Evolutionary conservation across 2,329 filamentous ascomycete species (phyloP), one percentile per base, ranked within the genome.

Genomic region (Talaromyces albobiverticillius): DNA sequence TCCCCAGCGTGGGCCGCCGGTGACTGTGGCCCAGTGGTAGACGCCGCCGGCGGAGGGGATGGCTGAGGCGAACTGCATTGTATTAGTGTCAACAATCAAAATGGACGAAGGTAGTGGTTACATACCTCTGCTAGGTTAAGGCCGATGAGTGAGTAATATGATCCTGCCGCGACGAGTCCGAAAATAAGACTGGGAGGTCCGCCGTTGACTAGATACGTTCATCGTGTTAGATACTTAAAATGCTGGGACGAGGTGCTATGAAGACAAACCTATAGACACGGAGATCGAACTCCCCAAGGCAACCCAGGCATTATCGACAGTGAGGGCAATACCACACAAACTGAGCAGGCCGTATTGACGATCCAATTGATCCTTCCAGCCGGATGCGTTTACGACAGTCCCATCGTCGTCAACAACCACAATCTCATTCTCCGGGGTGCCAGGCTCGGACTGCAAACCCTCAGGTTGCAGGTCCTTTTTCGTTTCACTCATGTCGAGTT

Each of bases 21-120:
- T 70, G 1, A 73, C 74, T 7, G 75, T 76, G 26, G 77, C 75
- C 77, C 77, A 79, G 60, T 79, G 77, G 52, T 79, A 79, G 73
- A 78, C 77, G 38, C 76, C 77, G 22, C 77, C 77, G 52, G 73
- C 72, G 9, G 74, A 76, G 3, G 77, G 77, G 53, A 78, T 78
- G 2, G 73, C 71, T 3, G 74, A 77, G 9, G 77, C 75, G 46
- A 79, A 73, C 59, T 79, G 4, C 6, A 16, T 2, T 18, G 32
- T 18, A 2, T 80, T 23, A 43, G 41, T 43, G 22, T 43, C 41
- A 13, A 8, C 20, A 18, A n/a, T 9, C 20, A 10, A 8, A 13
- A 43, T 51, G 25, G 10, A 11, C 22, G 6, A 14, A 23, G 18
- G 41, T 36, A 16, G 32, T 36, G 6, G 32, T 34, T n/a, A n/a